Evolutionary conservation across 2,329 filamentous ascomycete genomes (phyloP).

Genomic region (Podosphaera fusca): DNA sequence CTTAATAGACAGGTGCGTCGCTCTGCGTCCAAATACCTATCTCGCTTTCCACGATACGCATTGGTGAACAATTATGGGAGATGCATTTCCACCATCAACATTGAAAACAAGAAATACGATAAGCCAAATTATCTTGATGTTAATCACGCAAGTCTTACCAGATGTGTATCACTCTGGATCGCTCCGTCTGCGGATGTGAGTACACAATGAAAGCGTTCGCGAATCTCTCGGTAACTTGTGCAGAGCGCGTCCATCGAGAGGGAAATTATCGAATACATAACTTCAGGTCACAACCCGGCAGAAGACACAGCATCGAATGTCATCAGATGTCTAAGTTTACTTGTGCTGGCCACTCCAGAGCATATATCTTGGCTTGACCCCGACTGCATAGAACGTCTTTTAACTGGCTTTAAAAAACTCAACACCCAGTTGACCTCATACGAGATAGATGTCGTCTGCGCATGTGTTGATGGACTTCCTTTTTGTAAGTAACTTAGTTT

Average conservation of each 20-base stretch:
- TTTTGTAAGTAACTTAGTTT: constrained; percentile 5
- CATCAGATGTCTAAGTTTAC: constrained; percentile 6
- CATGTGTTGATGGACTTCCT: constrained; percentile 31
- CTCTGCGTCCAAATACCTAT: too few relatives aligned
- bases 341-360: constrained; percentile 16
- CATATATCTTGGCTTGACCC: constrained; percentile 15
- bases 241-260: neutral
- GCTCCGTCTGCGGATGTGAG: too few relatives aligned
- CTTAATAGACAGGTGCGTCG: too few relatives aligned
- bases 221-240: too few relatives aligned
- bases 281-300: neutral
- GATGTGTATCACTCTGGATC: too few relatives aligned
- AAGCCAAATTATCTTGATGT: too few relatives aligned
- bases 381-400: constrained; percentile 9
- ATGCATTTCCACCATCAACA: too few relatives aligned
- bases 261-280: neutral
- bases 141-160: too few relatives aligned
- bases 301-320: neutral
- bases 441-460: constrained; percentile 26
- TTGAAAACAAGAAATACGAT: too few relatives aligned
- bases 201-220: too few relatives aligned
- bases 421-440: neutral
- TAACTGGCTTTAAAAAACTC: constrained; percentile 4
- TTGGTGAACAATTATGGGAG: too few relatives aligned
- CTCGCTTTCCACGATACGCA: too few relatives aligned